Conservation (phyloP, 2,329 filamentous ascomycete genomes). For the Mycosphaerella sp. region DNA sequence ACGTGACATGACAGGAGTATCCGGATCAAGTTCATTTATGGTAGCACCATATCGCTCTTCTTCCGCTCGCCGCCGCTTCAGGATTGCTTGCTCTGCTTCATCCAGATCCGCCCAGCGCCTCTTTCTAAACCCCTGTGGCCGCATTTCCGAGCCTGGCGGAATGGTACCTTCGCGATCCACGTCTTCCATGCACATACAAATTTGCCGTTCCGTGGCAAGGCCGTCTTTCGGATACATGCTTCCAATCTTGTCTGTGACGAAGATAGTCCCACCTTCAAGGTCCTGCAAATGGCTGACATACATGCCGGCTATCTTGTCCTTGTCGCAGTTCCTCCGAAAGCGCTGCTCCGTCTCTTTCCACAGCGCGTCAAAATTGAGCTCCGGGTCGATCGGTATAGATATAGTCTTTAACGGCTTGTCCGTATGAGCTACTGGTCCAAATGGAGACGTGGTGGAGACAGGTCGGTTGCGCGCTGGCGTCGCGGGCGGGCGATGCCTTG, state of each 20-base stretch:
- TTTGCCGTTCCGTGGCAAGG: constrained; percentile 2
- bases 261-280: constrained; percentile 2
- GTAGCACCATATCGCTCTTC: background rate
- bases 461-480: background rate
- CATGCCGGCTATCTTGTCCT: constrained; percentile 2
- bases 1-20: constrained; percentile 3
- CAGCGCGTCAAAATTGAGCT: background rate
- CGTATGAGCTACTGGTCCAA: background rate
- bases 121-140: background rate
- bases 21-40: background rate
- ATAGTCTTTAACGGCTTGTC: background rate
- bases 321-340: background rate
- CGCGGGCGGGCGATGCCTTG: constrained; percentile 3
- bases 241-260: constrained; percentile 1
- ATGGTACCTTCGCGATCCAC: background rate
- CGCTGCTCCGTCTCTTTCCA: constrained; percentile 5
- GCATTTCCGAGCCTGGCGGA: background rate
- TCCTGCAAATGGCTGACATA: constrained; percentile 6
- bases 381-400: background rate
- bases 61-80: constrained; percentile 1
- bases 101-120: background rate
- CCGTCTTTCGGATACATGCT: background rate
- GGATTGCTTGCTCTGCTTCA: background rate
- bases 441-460: background rate
- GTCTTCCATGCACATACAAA: constrained; percentile 1